Conservation (phyloP, 192 early-diverging fungal species). For the Entomortierella chlamydospora region DNA sequence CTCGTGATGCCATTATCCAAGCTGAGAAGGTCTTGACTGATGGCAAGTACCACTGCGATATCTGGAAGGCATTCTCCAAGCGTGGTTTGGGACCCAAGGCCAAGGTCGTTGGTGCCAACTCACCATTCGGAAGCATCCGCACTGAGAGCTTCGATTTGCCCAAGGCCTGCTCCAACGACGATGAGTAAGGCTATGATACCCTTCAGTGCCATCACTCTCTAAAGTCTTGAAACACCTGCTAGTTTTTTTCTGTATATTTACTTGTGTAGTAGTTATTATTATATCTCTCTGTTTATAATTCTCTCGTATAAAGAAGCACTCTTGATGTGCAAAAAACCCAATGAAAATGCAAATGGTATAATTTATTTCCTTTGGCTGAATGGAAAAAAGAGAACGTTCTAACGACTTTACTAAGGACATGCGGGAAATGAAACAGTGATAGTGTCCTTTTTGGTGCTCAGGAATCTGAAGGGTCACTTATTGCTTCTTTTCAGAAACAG, state of each 20-base stretch:
- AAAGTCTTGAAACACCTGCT: neutral
- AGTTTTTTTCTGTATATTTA: neutral
- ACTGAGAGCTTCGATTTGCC: constrained; percentile 68
- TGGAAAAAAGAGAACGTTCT: too few species aligned
- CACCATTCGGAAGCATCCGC: constrained; percentile 69
- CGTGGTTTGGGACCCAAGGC: constrained; percentile 89
- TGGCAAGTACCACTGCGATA: constrained; percentile 75
- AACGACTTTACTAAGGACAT: too few species aligned
- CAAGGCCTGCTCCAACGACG: constrained; percentile 13
- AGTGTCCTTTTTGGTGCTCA: too few species aligned
- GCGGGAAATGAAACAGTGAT: too few species aligned
- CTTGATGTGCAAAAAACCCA: too few species aligned
- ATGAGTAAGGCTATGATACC: neutral
- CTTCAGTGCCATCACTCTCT: neutral
- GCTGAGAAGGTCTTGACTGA: constrained; percentile 75
- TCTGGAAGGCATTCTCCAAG: constrained; percentile 88
- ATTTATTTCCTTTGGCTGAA: too few species aligned
- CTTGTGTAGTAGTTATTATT: too few species aligned
- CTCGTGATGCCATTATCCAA: constrained; percentile 79
- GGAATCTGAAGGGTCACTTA: too few species aligned
- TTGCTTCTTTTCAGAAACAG: neutral
- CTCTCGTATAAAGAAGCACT: neutral
- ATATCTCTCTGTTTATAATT: neutral
- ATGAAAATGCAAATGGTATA: too few species aligned
- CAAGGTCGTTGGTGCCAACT: constrained; percentile 67